Percentiles rank a stretch among this genome's conserved stretches.
These are phyloP conservation scores for Diaporthe citrichinensis DNA, from an alignment of 2,329 filamentous ascomycete genomes.

Conservation along the genomic window DNA sequence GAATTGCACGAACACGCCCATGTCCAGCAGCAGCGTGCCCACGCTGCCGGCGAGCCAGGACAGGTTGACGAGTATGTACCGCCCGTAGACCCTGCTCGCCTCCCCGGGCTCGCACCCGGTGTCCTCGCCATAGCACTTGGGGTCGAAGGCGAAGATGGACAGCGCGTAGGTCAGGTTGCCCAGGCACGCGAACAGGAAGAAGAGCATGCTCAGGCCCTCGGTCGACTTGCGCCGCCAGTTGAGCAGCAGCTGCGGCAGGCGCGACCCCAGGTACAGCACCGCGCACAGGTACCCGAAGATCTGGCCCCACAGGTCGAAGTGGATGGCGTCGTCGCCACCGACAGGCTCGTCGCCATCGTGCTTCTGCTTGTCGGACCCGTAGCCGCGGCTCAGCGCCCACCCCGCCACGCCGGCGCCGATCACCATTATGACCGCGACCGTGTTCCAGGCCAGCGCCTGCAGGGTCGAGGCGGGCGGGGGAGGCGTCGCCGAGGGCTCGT, in stretches of 20 bases:
- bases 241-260: constrained; percentile 89
- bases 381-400: constrained; percentile 80
- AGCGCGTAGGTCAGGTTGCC: constrained; percentile 95
- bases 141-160: constrained; percentile 91
- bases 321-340: constrained; percentile 64
- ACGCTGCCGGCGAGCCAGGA: constrained; percentile 93
- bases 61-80: constrained; percentile 89
- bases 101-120: constrained; percentile 75
- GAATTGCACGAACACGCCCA: constrained; percentile 91
- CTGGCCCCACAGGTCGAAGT: constrained; percentile 85
- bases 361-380: constrained; percentile 59
- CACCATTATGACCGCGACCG: constrained; percentile 82
- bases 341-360: constrained; percentile 44
- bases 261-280: constrained; percentile 87
- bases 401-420: constrained; percentile 86
- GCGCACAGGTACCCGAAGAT: constrained; percentile 96
- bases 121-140: constrained; percentile 68
- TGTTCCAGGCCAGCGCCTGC: constrained; percentile 79
- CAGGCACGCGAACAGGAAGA: constrained; percentile 96
- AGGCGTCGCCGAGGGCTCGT: constrained; percentile 61
- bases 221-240: constrained; percentile 95
- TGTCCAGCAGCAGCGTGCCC: constrained; percentile 87
- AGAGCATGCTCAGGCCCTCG: constrained; percentile 92
- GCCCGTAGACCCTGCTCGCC: constrained; percentile 75
- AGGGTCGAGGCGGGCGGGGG: constrained; percentile 63